Base-by-base conservation (phyloP, 179 eudicot species). In the Pouteria campechiana region DNA sequence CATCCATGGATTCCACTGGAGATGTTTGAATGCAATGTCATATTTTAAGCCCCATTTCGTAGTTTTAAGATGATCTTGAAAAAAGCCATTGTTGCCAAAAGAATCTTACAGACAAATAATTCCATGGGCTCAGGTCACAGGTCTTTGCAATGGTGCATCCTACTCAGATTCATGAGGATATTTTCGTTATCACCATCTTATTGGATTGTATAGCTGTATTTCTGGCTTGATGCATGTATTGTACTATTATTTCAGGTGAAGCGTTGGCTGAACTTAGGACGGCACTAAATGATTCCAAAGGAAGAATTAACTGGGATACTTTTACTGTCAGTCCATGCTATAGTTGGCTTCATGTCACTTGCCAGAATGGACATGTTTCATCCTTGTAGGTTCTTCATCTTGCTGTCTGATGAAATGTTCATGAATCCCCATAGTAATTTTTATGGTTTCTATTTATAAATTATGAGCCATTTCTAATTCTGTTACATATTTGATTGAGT, bases 321-420 rank as follows among this genome's bases (percentile, higher is more conserved):
- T 39, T 13, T 66, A 49, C 58, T 11, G 98, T 90, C 29, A 90
- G 76, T 63, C 95, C 98, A 19, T 90, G 98, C 65, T 68, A 63
- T 54, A 81, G 94, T 61, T 90, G 98, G 98, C 70, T 84, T 29
- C 70, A 79, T 60, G 94, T 90, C 37, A 64, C 84, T 12, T 90
- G 98, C 50, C 63, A 43, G 56, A 45, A 63, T 24, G 96, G 79
- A 70, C 78, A 74, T 54, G 96, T 90, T 25, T 48, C 71, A 30
- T 69, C 73, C 52, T 37, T 90, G 98, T 90, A 66, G 66, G 95
- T 71, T 19, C 17, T 25, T 21, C 45, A 41, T 15, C 27, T 3
- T n/a, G n/a, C n/a, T n/a, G n/a, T n/a, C 10, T 43, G 4, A 2
- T 0, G 14, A 33, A 43, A 27, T 23, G 19, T 16, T 30, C 32